Base-by-base conservation (phyloP, 2,329 filamentous ascomycete species). In the Colletotrichum filicis region DNA sequence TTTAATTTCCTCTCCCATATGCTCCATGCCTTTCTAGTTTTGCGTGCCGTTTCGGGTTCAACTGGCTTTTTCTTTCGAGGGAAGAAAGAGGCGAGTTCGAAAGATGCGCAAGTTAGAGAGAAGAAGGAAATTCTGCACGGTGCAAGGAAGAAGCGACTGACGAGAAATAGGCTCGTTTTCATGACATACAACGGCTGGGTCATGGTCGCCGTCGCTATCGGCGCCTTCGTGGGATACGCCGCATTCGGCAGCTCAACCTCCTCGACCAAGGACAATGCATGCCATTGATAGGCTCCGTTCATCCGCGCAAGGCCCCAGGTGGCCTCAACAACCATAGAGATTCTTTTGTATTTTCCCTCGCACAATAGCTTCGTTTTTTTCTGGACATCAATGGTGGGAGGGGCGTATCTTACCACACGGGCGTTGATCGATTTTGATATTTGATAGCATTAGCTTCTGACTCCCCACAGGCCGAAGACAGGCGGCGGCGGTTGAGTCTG, bases 141-240 rank as follows among this genome's bases (percentile, higher is more conserved):
- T 8, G 16, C 16, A 8, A 46, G 42, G 37, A 35, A 30, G 42
- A 52, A 16, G 11, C 19, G 5, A 24, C 64, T 75, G 58, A 75
- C 71, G 35, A 1, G 2, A 14, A 9, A n/a, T 26, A 98, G 96
- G 97, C 88, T 99, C 74, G 85, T 99, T 26, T 99, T 99, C 84
- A 99, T 99, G 97, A 99, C 97, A n/a, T 99, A 99, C 85, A 99
- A 99, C 79, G 97, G 97, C 69, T 97, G 94, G 92, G 92, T 99
- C 77, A 99, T 99, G 97, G 84, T 97, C 76, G 90, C 96, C 3
- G 95, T 98, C 19, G 93, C 93, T 0, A 86, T 97, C 11, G 97
- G 97, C 19, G 95, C 96, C 0, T 97, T 97, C 76, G 83, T 97
- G 57, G 97, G 97, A 56, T 98, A 97, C 80, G 81, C 98, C 73